A percentile compares a stretch with the other conserved stretches of the same genome.
These are phyloP conservation scores for Fusarium phyllophilum DNA, from an alignment of 2,329 filamentous ascomycete genomes.

Conservation along the genomic window DNA sequence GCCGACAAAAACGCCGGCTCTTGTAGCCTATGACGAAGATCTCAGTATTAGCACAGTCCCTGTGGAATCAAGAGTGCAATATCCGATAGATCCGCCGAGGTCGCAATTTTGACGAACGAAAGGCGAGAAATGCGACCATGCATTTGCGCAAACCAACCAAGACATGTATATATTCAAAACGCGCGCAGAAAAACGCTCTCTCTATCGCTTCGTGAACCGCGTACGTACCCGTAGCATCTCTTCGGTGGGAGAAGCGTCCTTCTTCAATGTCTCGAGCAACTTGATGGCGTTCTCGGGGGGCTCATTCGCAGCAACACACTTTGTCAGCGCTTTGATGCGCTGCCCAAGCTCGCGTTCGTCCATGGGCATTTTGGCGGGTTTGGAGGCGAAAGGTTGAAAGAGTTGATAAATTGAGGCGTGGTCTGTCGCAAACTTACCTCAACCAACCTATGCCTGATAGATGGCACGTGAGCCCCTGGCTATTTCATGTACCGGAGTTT, in stretches of 20 bases:
- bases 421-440: conserved; percentile 22
- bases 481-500: conserved; percentile 20
- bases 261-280: conserved; percentile 81
- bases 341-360: conserved; percentile 83
- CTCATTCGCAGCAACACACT: conserved; percentile 80
- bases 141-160: conserved; percentile 31
- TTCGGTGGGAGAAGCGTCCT: conserved; percentile 84
- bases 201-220: conserved; percentile 44
- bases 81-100: background rate
- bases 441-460: conserved; percentile 13
- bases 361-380: conserved; percentile 59
- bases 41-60: conserved; percentile 21
- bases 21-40: conserved; percentile 70
- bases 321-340: conserved; percentile 81
- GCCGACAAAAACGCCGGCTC: conserved; percentile 89
- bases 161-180: conserved; percentile 12
- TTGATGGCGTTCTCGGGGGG: conserved; percentile 76
- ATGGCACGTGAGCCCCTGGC: conserved; percentile 30
- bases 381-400: background rate
- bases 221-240: conserved; percentile 81
- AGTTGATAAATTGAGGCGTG: conserved; percentile 13
- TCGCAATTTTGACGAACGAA: background rate
- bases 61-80: background rate
- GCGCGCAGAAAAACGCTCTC: background rate
- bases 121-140: conserved; percentile 27